Evolutionary conservation across 306 rosid genomes (phyloP).

Genomic region (cucumber (Cucumis sativus)): DNA sequence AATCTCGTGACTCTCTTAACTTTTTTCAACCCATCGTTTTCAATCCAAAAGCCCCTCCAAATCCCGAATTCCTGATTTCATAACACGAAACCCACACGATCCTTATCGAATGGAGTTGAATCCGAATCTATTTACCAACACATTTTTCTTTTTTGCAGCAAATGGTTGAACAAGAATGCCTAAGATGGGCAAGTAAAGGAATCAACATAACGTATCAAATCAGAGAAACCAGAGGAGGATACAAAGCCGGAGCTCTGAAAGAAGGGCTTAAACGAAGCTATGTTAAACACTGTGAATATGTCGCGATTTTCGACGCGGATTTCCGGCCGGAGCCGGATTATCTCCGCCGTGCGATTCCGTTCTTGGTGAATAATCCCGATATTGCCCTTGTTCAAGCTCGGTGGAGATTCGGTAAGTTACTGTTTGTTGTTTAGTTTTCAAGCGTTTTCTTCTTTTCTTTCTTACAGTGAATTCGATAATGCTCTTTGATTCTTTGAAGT

Average conservation of each 20-base stretch:
- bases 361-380: conserved; percentile 64
- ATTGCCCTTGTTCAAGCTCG: conserved; percentile 93
- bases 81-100: neutral
- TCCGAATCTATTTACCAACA: neutral
- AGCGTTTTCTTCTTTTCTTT: neutral
- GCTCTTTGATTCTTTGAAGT: neutral
- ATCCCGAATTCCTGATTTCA: neutral
- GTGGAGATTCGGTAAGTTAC: conserved; percentile 81
- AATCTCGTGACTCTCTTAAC: neutral
- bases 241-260: conserved; percentile 93
- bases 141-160: conserved; percentile 31
- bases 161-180: conserved; percentile 91
- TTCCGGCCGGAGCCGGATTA: conserved; percentile 86
- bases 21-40: neutral
- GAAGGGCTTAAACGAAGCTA: conserved; percentile 86
- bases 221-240: conserved; percentile 67
- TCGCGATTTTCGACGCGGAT: conserved; percentile 90
- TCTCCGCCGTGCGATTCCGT: conserved; percentile 80
- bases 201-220: conserved; percentile 75
- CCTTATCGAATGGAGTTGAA: neutral
- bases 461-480: neutral
- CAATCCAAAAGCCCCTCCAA: neutral
- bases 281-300: conserved; percentile 84
- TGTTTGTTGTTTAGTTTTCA: neutral
- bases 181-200: conserved; percentile 95